Percentiles rank a stretch among this genome's conserved stretches.
These are phyloP conservation scores for Viridothelium virens DNA, from an alignment of 495 filamentous ascomycete species.

Conservation along the genomic window DNA sequence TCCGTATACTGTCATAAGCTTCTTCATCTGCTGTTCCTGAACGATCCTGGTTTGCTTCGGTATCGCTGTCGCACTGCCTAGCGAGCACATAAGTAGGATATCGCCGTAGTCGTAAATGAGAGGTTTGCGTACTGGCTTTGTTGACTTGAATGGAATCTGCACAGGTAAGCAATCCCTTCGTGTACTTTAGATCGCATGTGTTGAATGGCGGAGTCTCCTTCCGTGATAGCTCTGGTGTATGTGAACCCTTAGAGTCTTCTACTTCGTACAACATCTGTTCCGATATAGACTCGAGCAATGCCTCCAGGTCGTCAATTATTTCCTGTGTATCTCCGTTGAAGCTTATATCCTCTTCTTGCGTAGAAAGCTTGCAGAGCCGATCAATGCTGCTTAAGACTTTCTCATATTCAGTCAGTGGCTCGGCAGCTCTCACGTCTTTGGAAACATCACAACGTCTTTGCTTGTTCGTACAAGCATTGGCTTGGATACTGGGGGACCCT, in stretches of 20 bases:
- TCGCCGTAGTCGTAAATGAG: neutral
- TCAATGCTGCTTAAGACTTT: neutral
- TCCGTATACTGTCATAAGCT: neutral
- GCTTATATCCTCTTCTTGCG: neutral
- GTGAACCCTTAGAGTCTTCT: neutral
- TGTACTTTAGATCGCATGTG: neutral
- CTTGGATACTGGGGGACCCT: neutral
- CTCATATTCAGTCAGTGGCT: neutral
- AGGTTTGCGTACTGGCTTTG: neutral
- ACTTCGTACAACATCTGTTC: neutral
- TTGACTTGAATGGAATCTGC: neutral
- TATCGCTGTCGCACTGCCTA: neutral
- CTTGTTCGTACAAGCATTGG: too few species aligned
- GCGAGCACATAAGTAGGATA: neutral
- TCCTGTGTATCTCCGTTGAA: neutral
- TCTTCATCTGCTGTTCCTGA: neutral
- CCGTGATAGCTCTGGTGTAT: neutral
- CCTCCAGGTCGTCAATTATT: neutral
- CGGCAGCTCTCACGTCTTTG: neutral
- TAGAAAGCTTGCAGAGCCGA: neutral
- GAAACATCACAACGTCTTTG: neutral
- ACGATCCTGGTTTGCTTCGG: neutral
- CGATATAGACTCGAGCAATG: neutral
- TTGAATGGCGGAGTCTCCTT: neutral
- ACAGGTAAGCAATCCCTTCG: neutral